These are phyloP conservation scores for Aspergillus clavatus DNA, from an alignment of 2,329 filamentous ascomycete species.

Conservation along the genomic window DNA sequence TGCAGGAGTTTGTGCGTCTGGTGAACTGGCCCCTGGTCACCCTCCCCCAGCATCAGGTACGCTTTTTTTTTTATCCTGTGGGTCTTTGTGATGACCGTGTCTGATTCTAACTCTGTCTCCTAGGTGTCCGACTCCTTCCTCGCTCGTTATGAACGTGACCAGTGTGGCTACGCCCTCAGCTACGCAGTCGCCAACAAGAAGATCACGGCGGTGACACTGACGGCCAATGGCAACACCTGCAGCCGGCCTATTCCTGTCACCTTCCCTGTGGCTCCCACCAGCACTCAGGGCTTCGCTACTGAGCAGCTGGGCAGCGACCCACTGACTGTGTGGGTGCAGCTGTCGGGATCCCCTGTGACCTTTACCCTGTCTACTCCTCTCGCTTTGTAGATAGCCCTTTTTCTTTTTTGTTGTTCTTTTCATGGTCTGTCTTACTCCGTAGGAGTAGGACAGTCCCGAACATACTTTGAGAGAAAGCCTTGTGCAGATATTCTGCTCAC, in stretches of 20 bases:
- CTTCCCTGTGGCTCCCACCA: slow-evolving; percentile 44
- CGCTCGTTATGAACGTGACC: slow-evolving; percentile 51
- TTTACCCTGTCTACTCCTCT: slow-evolving; percentile 42
- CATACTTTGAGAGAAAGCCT: no score
- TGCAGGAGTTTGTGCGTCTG: slow-evolving; percentile 52
- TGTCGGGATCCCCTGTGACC: slow-evolving; percentile 44
- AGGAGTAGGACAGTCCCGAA: no score
- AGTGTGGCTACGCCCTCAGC: slow-evolving; percentile 47
- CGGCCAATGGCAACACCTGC: slow-evolving; percentile 49
- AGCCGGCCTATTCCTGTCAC: slow-evolving; percentile 51
- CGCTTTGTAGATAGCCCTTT: slow-evolving; percentile 24
- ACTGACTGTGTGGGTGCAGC: slow-evolving; percentile 47
- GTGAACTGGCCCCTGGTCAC: slow-evolving; percentile 52
- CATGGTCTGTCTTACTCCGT: no score
- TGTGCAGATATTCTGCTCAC: no score
- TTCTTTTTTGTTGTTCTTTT: no score
- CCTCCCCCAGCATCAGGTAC: slow-evolving; percentile 53
- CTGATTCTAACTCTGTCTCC: neutral
- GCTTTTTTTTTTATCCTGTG: neutral
- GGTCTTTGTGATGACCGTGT: neutral
- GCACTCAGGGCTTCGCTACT: slow-evolving; percentile 41
- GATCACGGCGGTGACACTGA: slow-evolving; percentile 50
- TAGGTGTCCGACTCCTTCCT: slow-evolving; percentile 48
- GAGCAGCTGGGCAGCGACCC: slow-evolving; percentile 55
- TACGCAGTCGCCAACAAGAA: slow-evolving; percentile 43